Base-by-base conservation (phyloP, 2,329 filamentous ascomycete genomes). In the Teratosphaeria epicoccoides region DNA sequence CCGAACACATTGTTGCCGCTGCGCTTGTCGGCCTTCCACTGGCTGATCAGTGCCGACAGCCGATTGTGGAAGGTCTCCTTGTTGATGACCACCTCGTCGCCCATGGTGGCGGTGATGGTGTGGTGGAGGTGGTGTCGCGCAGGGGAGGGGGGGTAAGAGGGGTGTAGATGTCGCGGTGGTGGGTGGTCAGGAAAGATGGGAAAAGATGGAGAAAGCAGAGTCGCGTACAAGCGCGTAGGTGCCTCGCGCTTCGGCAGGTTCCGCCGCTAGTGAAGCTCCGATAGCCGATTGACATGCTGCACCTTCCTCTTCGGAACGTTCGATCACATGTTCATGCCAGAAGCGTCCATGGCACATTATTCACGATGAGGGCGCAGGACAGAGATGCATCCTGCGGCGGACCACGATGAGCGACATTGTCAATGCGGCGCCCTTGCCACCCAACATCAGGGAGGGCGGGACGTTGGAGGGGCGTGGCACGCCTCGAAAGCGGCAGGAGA, bases 11-110 rank as follows among this genome's bases (percentile, higher is more conserved):
- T 78, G 74, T 95, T 87, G 68, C 86, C 87, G 56, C 85, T 81
- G 66, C 90, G 86, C 76, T 95, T 91, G 77, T 97, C 91, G 64
- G 87, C 83, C 77, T 95, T 97, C 93, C 94, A 98, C 73, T 88
- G 83, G 63, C 87, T 83, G 68, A 90, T 80, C 65, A 98, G 85
- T 67, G 85, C 84, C 61, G 84, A 84, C 61, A 97, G 80, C 67
- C 93, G 90, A 75, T 93, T 90, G 72, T 95, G 90, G 76, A 98
- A 98, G 69, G 83, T 77, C 71, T 85, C 84, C 75, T 85, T 87
- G 76, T 97, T 90, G 76, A 98, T 96, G 29, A 48, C 29, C 74
- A 98, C 95, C 73, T 94, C 87, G 66, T 84, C 81, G 61, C 78
- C 78, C 82, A 84, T 84, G 60, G 55, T 71, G 66, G 54, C 50